These are phyloP conservation scores for Sphaerosporella brunnea DNA, from an alignment of 495 filamentous ascomycete species.

Conservation along the genomic window DNA sequence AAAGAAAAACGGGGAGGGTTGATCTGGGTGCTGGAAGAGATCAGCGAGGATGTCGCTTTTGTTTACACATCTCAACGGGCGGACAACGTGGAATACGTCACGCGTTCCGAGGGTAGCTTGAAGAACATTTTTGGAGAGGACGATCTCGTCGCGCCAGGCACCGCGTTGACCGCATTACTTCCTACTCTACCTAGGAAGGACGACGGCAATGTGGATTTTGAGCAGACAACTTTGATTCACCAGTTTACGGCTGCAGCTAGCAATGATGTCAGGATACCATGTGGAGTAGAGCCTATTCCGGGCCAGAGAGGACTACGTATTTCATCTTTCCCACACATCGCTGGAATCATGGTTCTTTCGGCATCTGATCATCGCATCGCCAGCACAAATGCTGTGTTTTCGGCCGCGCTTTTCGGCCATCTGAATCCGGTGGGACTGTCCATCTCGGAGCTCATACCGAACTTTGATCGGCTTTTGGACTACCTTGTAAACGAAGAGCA, in stretches of 20 bases:
- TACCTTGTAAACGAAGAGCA: conserved; percentile 75
- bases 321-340: conserved; percentile 90
- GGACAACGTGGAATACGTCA: conserved; percentile 5
- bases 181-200: conserved; percentile 62
- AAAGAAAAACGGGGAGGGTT: conserved; percentile 88
- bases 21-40: conserved; percentile 96
- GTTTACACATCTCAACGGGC: conserved; percentile 27
- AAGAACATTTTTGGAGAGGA: conserved; percentile 56
- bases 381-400: conserved; percentile 89
- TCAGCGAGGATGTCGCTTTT: conserved; percentile 75
- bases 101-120: conserved; percentile 38
- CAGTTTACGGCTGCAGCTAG: conserved; percentile 66
- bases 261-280: conserved; percentile 58
- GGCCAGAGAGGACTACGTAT: conserved; percentile 52
- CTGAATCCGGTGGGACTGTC: conserved; percentile 59
- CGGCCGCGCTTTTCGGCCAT: conserved; percentile 75
- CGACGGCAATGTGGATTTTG: conserved; percentile 52
- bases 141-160: conserved; percentile 42
- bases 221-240: conserved; percentile 46
- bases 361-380: conserved; percentile 59
- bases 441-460: conserved; percentile 65
- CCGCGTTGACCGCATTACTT: conserved; percentile 56
- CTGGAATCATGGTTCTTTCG: conserved; percentile 80
- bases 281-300: conserved; percentile 49
- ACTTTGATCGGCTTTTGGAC: conserved; percentile 65